These are phyloP conservation scores for Penicillium riverlandense DNA, from an alignment of 495 filamentous ascomycete species.

Conservation along the genomic window DNA sequence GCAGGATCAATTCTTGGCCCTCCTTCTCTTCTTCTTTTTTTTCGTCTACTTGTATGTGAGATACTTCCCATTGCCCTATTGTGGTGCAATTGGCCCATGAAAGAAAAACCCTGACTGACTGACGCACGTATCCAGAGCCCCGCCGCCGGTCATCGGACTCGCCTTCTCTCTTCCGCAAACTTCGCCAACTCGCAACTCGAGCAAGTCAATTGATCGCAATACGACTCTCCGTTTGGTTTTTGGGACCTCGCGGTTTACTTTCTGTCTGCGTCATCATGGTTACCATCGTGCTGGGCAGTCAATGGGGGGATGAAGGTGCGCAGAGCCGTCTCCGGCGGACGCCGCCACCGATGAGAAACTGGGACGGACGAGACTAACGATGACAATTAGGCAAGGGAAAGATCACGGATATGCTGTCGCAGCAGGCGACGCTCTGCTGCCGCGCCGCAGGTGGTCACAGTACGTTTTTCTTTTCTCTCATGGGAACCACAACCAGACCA, in stretches of 20 bases:
- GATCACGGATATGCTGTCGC: conserved; percentile 59
- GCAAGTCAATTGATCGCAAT: conserved; percentile 1
- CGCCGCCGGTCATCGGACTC: conserved; percentile 13
- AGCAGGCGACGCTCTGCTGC: conserved; percentile 48
- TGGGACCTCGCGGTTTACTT: background rate
- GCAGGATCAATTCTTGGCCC: background rate
- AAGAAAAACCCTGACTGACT: background rate
- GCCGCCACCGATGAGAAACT: background rate
- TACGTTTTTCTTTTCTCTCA: conserved; percentile 15
- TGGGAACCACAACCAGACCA: conserved; percentile 3
- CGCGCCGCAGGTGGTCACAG: conserved; percentile 66
- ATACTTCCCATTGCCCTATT: too few relatives aligned
- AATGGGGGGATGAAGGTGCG: conserved; percentile 64
- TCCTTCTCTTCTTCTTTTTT: too few relatives aligned
- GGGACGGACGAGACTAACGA: conserved; percentile 2
- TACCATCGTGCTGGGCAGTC: conserved; percentile 55
- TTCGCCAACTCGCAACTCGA: too few relatives aligned
- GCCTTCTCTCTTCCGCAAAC: conserved; percentile 3
- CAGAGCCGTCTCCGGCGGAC: background rate
- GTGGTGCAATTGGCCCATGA: background rate
- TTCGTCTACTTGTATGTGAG: too few relatives aligned
- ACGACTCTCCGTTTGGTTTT: conserved; percentile 1
- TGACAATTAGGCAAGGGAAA: conserved; percentile 54
- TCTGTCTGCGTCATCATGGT: conserved; percentile 34
- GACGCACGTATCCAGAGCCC: conserved; percentile 1